These are phyloP conservation scores for Annulohypoxylon moriforme DNA, from an alignment of 495 filamentous ascomycete species.

Conservation along the genomic window DNA sequence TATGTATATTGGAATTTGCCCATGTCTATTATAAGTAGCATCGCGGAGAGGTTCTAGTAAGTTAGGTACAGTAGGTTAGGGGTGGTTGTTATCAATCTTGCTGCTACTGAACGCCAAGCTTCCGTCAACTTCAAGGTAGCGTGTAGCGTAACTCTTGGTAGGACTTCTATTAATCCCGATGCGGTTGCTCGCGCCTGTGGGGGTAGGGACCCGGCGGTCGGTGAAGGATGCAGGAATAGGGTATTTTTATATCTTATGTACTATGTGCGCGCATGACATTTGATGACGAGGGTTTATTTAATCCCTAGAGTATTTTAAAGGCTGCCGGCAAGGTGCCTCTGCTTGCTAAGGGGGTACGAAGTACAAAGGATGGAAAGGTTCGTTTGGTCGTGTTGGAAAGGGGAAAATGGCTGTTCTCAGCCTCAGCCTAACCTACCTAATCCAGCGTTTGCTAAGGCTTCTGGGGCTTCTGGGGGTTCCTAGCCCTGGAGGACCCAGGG, in stretches of 20 bases:
- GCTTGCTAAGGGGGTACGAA: neutral
- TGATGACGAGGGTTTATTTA: neutral
- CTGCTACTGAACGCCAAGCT: neutral
- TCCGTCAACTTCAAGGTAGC: neutral
- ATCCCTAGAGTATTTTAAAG: too few species aligned
- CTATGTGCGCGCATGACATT: neutral
- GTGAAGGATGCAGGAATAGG: neutral
- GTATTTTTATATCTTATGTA: neutral
- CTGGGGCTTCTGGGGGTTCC: too few species aligned
- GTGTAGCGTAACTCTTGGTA: too few species aligned
- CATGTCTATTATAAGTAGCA: neutral
- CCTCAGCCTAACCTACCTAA: conserved; percentile 3
- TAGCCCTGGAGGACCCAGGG: neutral
- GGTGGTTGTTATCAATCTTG: neutral
- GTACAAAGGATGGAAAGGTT: neutral
- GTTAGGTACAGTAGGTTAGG: neutral
- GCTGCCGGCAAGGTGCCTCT: too few species aligned
- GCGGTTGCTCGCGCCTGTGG: neutral
- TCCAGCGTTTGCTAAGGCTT: too few species aligned
- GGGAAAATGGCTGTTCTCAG: neutral
- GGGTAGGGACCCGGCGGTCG: neutral
- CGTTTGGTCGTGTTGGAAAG: neutral
- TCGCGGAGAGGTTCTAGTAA: neutral
- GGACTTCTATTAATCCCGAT: neutral
- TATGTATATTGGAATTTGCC: neutral